Evolutionary conservation across 176 grass and related monocot genomes (phyloP).

Genomic region (Carex pumila): DNA sequence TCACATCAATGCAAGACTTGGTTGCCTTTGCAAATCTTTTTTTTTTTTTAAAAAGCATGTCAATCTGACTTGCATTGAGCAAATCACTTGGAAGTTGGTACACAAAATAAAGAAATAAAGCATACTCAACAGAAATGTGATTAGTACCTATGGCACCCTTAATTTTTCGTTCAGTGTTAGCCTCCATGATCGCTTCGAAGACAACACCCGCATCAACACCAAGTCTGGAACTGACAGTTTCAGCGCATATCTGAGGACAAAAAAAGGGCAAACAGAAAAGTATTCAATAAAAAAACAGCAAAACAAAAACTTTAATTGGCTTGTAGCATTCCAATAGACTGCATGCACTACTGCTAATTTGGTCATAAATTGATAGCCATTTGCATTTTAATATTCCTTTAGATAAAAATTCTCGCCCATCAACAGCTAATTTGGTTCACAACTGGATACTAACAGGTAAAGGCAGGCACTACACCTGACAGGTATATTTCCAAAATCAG

Average conservation of each 20-base stretch:
- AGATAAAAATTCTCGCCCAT: background rate
- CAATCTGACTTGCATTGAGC: background rate
- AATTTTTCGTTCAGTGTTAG: slow-evolving; percentile 28
- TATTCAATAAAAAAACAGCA: slow-evolving; percentile 13
- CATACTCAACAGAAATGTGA: background rate
- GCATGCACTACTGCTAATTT: background rate
- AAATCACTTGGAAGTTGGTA: background rate
- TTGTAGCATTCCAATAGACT: background rate
- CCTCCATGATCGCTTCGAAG: slow-evolving; percentile 84
- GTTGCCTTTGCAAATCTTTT: background rate
- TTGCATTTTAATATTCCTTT: background rate
- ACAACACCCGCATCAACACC: slow-evolving; percentile 56
- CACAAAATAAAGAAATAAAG: background rate
- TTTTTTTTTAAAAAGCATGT: background rate
- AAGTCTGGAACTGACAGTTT: slow-evolving; percentile 52
- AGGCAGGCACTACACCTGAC: background rate
- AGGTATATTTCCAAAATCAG: background rate
- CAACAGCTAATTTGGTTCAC: slow-evolving; percentile 5
- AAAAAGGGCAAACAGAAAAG: slow-evolving; percentile 2
- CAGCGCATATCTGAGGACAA: slow-evolving; percentile 52
- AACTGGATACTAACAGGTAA: background rate
- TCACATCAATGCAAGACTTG: background rate
- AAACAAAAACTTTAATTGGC: slow-evolving; percentile 14
- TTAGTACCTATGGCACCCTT: slow-evolving; percentile 47
- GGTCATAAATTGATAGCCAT: background rate